phyloP scores from a whole-genome alignment of 306 rosid genomes.

The Acacia melanoxylon region DNA sequence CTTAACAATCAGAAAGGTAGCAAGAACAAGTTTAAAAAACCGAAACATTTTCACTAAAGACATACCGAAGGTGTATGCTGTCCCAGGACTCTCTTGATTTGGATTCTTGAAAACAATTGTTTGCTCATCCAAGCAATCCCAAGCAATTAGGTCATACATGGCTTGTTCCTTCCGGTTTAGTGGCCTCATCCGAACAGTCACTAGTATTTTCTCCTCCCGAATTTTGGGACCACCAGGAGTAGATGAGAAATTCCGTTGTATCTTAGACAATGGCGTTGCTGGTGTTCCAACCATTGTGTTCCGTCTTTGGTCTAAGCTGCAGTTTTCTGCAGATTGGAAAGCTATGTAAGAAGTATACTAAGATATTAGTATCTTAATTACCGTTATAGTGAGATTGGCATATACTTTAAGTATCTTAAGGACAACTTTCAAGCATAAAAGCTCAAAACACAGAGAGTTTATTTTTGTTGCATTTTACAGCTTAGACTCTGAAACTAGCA shows the following conservation, averaged over 20 bases:
- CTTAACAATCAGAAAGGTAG: background rate
- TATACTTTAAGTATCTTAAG: background rate
- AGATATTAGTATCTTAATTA: background rate
- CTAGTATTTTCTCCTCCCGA: conserved; percentile 83
- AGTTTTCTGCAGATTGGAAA: conserved; percentile 16
- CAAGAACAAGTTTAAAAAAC: background rate
- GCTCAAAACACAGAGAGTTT: background rate
- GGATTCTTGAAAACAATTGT: conserved; percentile 77
- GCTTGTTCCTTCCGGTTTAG: conserved; percentile 79
- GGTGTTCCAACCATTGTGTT: conserved; percentile 17
- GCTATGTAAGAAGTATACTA: conserved; percentile 4
- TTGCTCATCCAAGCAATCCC: conserved; percentile 80
- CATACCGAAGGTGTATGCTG: conserved; percentile 70
- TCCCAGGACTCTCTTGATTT: conserved; percentile 66
- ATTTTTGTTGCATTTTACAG: conserved; percentile 10
- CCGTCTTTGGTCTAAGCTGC: conserved; percentile 41
- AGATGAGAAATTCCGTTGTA: conserved; percentile 46
- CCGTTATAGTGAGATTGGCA: background rate
- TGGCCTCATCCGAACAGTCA: conserved; percentile 88
- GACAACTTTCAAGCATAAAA: background rate
- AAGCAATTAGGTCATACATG: conserved; percentile 86
- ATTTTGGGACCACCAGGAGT: conserved; percentile 72
- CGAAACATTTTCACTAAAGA: background rate
- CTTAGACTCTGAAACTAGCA: conserved; percentile 13
- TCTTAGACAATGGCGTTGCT: conserved; percentile 60